Evolutionary conservation across 345 rosid species (phyloP), one percentile per base, ranked within the genome.

Genomic region (Moricandia moricandioides): DNA sequence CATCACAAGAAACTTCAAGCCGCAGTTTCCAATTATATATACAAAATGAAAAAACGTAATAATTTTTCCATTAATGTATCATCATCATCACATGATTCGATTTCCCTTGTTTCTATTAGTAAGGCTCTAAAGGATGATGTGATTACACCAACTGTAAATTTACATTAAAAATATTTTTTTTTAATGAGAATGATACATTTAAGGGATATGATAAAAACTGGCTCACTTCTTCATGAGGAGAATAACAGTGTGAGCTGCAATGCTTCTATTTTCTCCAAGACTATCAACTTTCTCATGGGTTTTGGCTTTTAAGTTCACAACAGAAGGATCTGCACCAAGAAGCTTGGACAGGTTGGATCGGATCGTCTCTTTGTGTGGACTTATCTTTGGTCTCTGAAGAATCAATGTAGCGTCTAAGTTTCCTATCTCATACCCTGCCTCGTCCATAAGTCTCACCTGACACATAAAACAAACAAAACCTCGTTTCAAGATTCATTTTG

Each of bases 401-500:
- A 95, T 92, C 88, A 92, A 82, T 31, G 97, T 95, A 2, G 91
- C 94, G 64, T 95, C 97, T 75, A 95, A 80, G 87, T 95, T 95
- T 49, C 97, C 96, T 29, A 95, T 88, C 82, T 92, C 97, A 45
- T 89, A 90, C 12, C 89, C 88, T n/a, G 94, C 97, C 74, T 89
- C 97, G 17, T 90, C 86, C 99, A 92, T 90, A 45, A 89, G 97
- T 73, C 86, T 84, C 66, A 88, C 89, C 90, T 88, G 80, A 65
- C 76, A 83, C 47, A 55, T 0, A 51, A 7, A 51, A 40, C 21
- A 67, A 61, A 13, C 26, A 54, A 55, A 65, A 57, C 17, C 3
- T 39, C 0, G 29, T 37, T 6, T 57, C 71, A 64, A 70, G 12
- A 35, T 63, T 63, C 51, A 39, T 3, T 30, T 24, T 4, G n/a